Evolutionary conservation across 129 eudicot genomes (phyloP).

Genomic region (Erigeron canadensis): DNA sequence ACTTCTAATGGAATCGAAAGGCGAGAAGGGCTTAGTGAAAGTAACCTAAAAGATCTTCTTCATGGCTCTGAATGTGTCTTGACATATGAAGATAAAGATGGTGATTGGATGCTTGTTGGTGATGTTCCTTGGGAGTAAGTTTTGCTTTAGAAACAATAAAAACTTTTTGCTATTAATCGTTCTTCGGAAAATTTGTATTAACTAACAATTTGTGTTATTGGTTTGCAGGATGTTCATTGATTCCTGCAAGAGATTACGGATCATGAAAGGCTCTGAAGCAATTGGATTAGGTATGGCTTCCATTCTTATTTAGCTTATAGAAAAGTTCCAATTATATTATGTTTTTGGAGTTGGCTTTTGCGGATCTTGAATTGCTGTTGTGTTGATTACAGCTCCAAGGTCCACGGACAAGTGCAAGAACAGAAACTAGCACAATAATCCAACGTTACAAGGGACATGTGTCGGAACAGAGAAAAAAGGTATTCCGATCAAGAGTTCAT

Average conservation of each 20-base stretch:
- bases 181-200: not conserved
- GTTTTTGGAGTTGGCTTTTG: not conserved
- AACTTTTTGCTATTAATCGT: too few species aligned
- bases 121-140: constrained; percentile 99
- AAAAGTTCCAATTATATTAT: constrained; percentile 8
- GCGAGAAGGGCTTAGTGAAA: constrained; percentile 62
- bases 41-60: constrained; percentile 58
- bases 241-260: constrained; percentile 88
- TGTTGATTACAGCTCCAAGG: constrained; percentile 67
- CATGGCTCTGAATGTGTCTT: constrained; percentile 82
- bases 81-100: constrained; percentile 94
- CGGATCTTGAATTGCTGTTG: not conserved
- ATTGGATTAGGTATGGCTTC: constrained; percentile 71
- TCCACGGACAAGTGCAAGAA: constrained; percentile 57
- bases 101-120: constrained; percentile 99
- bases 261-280: constrained; percentile 95
- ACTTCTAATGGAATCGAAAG: constrained; percentile 50
- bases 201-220: not conserved
- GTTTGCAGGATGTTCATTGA: constrained; percentile 78
- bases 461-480: constrained; percentile 14
- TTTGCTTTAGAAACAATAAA: constrained; percentile 1
- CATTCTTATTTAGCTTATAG: not conserved
- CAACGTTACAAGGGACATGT: constrained; percentile 22
- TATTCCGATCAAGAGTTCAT: constrained; percentile 19
- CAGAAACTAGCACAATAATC: constrained; percentile 35